Evolutionary conservation across 257 asterid species (phyloP).

Genomic region (Solanum clarkiae): DNA sequence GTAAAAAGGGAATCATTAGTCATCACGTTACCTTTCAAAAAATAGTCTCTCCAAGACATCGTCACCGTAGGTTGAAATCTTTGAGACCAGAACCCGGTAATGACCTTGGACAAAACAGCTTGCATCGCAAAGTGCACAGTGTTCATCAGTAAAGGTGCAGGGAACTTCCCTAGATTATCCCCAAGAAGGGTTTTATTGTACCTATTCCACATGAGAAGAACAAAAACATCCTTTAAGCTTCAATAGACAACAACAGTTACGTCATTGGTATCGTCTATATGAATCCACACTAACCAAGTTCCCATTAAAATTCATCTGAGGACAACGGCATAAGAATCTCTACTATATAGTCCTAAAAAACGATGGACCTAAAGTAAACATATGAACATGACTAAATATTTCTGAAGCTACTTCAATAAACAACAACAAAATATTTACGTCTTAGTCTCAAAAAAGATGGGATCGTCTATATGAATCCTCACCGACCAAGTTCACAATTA

Average conservation of each 20-base stretch:
- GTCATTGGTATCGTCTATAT: not conserved
- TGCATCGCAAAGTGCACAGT: constrained; percentile 91
- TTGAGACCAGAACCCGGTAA: constrained; percentile 88
- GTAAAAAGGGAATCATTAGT: not conserved
- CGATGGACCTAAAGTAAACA: not conserved
- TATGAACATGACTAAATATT: not conserved
- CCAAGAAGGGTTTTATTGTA: constrained; percentile 90
- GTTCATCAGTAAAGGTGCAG: constrained; percentile 95
- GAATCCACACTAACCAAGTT: not conserved
- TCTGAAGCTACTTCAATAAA: not conserved
- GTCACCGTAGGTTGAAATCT: constrained; percentile 48
- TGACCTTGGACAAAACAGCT: constrained; percentile 76
- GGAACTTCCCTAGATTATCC: constrained; percentile 89
- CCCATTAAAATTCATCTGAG: not conserved
- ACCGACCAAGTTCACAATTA: not conserved
- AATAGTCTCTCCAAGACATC: constrained; percentile 93
- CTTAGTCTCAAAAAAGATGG: not conserved
- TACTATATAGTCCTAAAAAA: not conserved
- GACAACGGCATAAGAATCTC: not conserved
- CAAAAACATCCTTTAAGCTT: not conserved
- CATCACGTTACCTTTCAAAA: constrained; percentile 25
- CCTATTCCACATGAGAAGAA: constrained; percentile 27
- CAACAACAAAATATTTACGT: not conserved
- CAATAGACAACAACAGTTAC: not conserved
- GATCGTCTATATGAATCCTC: not conserved